Evolutionary conservation across 2,329 filamentous ascomycete genomes (phyloP).

Genomic region (Tolypocladium album): DNA sequence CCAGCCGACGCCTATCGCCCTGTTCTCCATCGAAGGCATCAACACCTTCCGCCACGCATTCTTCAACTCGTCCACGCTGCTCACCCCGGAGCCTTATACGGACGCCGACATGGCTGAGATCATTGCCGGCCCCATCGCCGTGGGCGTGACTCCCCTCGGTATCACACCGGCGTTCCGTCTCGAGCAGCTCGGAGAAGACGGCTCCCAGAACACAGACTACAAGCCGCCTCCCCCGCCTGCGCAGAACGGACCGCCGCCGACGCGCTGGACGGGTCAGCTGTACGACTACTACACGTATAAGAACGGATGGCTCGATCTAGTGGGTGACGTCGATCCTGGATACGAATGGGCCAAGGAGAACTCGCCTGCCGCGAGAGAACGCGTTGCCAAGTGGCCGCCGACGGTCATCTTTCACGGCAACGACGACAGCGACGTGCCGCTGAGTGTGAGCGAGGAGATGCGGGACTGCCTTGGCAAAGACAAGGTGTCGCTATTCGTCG

Average conservation of each 20-base stretch:
- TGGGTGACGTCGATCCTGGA: constrained; percentile 18
- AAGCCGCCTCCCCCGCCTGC: background rate
- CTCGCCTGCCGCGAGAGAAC: constrained; percentile 3
- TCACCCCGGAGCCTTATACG: constrained; percentile 14
- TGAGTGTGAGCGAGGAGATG: constrained; percentile 17
- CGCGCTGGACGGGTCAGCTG: constrained; percentile 10
- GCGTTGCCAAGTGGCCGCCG: constrained; percentile 15
- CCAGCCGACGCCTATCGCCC: constrained; percentile 16
- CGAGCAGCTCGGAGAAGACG: constrained; percentile 15
- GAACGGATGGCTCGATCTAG: constrained; percentile 16
- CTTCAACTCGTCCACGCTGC: constrained; percentile 21
- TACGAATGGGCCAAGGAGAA: constrained; percentile 16
- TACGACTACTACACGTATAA: constrained; percentile 23
- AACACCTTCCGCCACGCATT: constrained; percentile 23
- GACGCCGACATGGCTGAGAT: constrained; percentile 12
- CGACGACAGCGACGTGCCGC: constrained; percentile 15
- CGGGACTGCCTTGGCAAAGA: constrained; percentile 11
- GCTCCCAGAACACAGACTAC: constrained; percentile 14
- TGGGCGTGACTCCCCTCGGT: constrained; percentile 9
- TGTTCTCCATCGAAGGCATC: constrained; percentile 24
- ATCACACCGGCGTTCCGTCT: constrained; percentile 12
- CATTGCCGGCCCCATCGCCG: constrained; percentile 11
- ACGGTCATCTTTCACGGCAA: constrained; percentile 24
- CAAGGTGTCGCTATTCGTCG: constrained; percentile 15
- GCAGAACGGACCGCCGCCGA: background rate